Evolutionary conservation across 2,329 filamentous ascomycete species (phyloP), one percentile per base, ranked within the genome.

Genomic region (Cryphonectria nitschkei): DNA sequence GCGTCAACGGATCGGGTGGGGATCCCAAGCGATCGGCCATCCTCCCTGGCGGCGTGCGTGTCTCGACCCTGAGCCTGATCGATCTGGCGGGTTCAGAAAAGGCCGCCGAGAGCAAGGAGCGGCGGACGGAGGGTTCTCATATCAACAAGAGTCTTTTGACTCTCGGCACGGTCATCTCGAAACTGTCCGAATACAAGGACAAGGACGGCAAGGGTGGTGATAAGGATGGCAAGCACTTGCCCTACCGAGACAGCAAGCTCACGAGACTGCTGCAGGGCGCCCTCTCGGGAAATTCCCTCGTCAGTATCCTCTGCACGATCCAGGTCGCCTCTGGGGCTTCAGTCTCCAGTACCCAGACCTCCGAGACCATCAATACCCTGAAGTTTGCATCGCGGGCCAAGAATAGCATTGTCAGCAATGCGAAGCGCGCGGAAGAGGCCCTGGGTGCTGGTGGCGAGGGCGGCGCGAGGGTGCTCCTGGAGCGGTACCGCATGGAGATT

Each of bases 101-200:
- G 81, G 96, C 96, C 56, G 96, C 96, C 3, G 96, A 98, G 77
- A 93, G 92, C 68, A 99, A 98, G 80, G 96, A 98, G 82, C 89
- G 96, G 68, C 89, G 96, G 62, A 93, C 94, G 22, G 96, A 99
- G 82, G 96, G 96, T 74, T 95, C 95, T 16, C 96, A 99, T 79
- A 99, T 99, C 83, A 99, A 99, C 85, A 98, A 98, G 83, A 98
- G 94, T 80, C 83, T 99, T 77, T 88, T 99, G 71, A 99, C 96
- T 0, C 85, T 99, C 3, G 96, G 96, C 67, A 99, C 94, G 0
- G 96, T 99, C 77, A 98, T 99, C 79, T 93, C 93, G 14, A 92
- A 93, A 74, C 85, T 99, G n/a, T 97, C 95, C 1, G 93, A 94
- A 69, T 89, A 92, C 77, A 97, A 97, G 78, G 63, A 65, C 6